phyloP scores from a whole-genome alignment of 179 eudicot species.

The Camellia oleifera region DNA sequence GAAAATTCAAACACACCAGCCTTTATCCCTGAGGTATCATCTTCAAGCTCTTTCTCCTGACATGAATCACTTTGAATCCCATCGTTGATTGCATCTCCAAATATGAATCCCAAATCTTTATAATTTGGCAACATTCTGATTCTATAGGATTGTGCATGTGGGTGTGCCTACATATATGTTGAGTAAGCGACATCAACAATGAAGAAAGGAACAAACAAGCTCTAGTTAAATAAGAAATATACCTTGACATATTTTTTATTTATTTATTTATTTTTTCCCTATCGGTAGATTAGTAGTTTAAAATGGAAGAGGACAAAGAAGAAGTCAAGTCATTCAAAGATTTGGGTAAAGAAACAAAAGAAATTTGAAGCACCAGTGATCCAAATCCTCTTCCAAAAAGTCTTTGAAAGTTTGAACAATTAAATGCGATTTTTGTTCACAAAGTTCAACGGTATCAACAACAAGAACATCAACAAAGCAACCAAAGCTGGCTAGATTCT shows the following conservation, averaged over 20 bases:
- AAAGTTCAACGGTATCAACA: no score
- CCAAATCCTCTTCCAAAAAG: no score
- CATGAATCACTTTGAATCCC: slow-evolving; percentile 18
- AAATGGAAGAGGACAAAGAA: no score
- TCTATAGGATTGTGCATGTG: slow-evolving; percentile 29
- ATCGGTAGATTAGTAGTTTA: no score
- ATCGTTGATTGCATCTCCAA: slow-evolving; percentile 20
- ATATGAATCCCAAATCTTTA: slow-evolving; percentile 24
- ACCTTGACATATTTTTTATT: slow-evolving; percentile 23
- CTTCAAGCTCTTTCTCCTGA: slow-evolving; percentile 22
- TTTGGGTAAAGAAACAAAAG: no score
- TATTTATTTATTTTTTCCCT: no score
- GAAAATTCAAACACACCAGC: slow-evolving; percentile 25
- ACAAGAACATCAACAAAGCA: neutral
- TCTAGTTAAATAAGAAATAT: slow-evolving; percentile 6
- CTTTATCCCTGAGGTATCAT: slow-evolving; percentile 19
- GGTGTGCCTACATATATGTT: slow-evolving; percentile 27
- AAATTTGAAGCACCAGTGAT: no score
- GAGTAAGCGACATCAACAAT: neutral
- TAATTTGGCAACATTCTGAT: slow-evolving; percentile 25
- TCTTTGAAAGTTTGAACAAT: no score
- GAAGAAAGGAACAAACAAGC: neutral
- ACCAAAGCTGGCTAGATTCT: slow-evolving; percentile 6
- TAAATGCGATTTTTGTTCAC: no score
- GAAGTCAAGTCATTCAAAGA: no score